Conservation (phyloP, 129 eudicot genomes). For the Pseudognaphalium luteoalbum region DNA sequence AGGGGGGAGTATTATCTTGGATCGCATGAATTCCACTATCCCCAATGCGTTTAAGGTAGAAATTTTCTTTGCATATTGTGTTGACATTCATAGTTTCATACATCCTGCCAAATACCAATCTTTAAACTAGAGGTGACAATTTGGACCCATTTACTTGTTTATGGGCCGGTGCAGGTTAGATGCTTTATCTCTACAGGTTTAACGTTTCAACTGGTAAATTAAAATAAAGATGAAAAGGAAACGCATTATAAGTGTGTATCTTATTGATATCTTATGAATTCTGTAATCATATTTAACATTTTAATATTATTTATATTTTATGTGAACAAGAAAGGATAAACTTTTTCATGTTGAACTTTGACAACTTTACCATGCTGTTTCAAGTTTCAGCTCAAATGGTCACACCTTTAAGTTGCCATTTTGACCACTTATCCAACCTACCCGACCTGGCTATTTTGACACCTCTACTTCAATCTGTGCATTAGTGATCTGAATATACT, state of each 20-base stretch:
- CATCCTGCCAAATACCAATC: not conserved
- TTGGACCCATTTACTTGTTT: not conserved
- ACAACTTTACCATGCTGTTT: not conserved
- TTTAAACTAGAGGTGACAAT: not conserved
- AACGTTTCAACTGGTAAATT: not conserved
- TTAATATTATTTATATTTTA: not conserved
- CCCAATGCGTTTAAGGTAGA: slow-evolving; percentile 93
- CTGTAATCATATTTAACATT: not conserved
- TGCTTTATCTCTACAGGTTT: not conserved
- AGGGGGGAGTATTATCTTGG: slow-evolving; percentile 74
- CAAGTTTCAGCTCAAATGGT: not conserved
- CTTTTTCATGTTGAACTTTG: not conserved
- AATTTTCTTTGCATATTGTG: not conserved
- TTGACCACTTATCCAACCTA: not conserved
- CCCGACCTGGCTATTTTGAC: not conserved
- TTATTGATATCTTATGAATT: not conserved
- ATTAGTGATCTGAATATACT: not conserved
- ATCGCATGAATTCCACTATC: slow-evolving; percentile 68
- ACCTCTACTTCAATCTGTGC: not conserved
- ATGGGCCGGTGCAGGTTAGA: not conserved
- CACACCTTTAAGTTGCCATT: not conserved
- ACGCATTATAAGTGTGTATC: not conserved
- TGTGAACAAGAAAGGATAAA: not conserved
- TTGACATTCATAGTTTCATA: not conserved
- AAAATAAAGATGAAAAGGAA: not conserved